These are phyloP conservation scores for Podospora australis DNA, from an alignment of 495 filamentous ascomycete species.

Conservation along the genomic window DNA sequence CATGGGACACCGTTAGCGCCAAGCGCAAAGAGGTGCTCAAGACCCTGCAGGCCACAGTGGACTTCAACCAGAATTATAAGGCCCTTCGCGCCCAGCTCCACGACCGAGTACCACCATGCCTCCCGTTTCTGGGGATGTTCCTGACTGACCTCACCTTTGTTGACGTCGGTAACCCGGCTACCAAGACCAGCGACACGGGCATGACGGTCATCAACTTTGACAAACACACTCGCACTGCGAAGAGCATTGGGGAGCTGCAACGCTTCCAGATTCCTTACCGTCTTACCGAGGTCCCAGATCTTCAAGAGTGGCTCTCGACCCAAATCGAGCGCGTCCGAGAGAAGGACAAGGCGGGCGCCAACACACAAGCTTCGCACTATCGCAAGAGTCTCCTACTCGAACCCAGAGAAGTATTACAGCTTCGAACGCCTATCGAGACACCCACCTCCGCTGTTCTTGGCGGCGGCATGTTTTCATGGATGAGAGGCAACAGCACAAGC, in stretches of 20 bases:
- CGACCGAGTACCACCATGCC: slow-evolving; percentile 81
- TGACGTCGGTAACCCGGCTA: slow-evolving; percentile 86
- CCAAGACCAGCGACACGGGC: slow-evolving; percentile 43
- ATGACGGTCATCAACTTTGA: slow-evolving; percentile 93
- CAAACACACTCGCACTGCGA: slow-evolving; percentile 90
- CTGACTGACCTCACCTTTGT: slow-evolving; percentile 84
- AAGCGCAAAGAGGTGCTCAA: slow-evolving; percentile 80
- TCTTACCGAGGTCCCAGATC: slow-evolving; percentile 74
- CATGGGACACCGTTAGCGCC: slow-evolving; percentile 84
- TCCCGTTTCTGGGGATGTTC: slow-evolving; percentile 96
- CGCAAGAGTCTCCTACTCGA: slow-evolving; percentile 85
- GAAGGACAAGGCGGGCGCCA: slow-evolving; percentile 58
- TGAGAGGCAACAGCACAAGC: slow-evolving; percentile 18
- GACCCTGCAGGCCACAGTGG: slow-evolving; percentile 71
- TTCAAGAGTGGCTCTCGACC: slow-evolving; percentile 89
- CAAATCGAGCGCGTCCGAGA: slow-evolving; percentile 77
- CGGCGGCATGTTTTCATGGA: slow-evolving; percentile 30
- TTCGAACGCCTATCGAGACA: slow-evolving; percentile 45
- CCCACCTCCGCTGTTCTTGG: slow-evolving; percentile 3
- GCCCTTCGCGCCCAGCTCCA: slow-evolving; percentile 84
- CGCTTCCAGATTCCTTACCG: slow-evolving; percentile 96
- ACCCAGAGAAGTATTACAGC: slow-evolving; percentile 59
- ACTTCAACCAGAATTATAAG: slow-evolving; percentile 84
- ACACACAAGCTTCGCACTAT: slow-evolving; percentile 73
- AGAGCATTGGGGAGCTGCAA: slow-evolving; percentile 91